Percentiles rank a stretch among this genome's conserved stretches.
Conservation (phyloP, 2,329 filamentous ascomycete species). For the Arthrobotrys musiformis region DNA sequence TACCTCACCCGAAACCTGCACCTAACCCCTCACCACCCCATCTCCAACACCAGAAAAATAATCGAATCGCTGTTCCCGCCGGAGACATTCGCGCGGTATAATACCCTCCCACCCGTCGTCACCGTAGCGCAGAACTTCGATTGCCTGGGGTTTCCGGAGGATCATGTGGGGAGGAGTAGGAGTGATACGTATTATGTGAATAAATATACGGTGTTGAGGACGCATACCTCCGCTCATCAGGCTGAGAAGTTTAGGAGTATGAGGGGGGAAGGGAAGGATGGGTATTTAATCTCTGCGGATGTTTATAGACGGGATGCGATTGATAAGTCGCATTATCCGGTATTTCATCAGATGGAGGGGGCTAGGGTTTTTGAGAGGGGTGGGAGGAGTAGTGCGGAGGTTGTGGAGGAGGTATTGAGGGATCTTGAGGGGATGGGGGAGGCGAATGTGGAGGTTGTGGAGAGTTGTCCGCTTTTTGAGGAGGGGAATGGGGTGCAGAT, state of each 20-base stretch:
- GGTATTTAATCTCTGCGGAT: slow-evolving; percentile 91
- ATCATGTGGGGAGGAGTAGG: slow-evolving; percentile 86
- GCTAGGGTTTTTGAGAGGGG: slow-evolving; percentile 87
- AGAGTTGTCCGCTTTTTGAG: slow-evolving; percentile 82
- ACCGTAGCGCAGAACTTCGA: slow-evolving; percentile 91
- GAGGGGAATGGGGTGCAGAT: slow-evolving; percentile 85
- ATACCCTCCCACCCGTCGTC: slow-evolving; percentile 83
- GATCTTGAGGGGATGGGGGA: slow-evolving; percentile 73
- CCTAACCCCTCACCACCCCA: slow-evolving; percentile 86
- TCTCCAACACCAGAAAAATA: slow-evolving; percentile 88
- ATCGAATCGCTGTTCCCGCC: slow-evolving; percentile 87
- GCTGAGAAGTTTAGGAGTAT: slow-evolving; percentile 80
- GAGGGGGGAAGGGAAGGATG: slow-evolving; percentile 69
- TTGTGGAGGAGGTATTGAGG: slow-evolving; percentile 72
- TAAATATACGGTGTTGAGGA: slow-evolving; percentile 81
- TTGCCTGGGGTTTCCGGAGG: slow-evolving; percentile 86
- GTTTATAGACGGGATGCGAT: slow-evolving; percentile 96
- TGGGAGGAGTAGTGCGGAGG: slow-evolving; percentile 66
- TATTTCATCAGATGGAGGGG: slow-evolving; percentile 99
- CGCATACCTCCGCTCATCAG: slow-evolving; percentile 95
- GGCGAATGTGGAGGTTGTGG: slow-evolving; percentile 81
- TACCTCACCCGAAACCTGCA: slow-evolving; percentile 84
- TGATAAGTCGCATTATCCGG: slow-evolving; percentile 92
- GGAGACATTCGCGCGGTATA: slow-evolving; percentile 79
- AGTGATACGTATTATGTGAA: slow-evolving; percentile 98